Conservation (phyloP, 1,284 basidiomycete species). For the Ceratobasidium sp. region DNA sequence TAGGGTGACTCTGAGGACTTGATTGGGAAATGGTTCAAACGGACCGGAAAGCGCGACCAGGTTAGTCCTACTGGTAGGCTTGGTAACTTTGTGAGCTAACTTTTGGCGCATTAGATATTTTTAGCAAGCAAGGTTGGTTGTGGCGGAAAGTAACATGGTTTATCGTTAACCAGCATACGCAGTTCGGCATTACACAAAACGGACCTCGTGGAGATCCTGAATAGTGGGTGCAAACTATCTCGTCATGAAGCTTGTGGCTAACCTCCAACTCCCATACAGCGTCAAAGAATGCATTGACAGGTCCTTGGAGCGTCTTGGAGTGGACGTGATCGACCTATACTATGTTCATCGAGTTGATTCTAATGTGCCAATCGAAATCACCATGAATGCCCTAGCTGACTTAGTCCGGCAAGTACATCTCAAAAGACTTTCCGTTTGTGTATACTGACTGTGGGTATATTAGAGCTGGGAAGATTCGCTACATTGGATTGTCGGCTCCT, state of each 20-base stretch:
- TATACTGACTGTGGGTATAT: slow-evolving; percentile 40
- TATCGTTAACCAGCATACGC: no score
- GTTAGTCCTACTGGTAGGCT: no score
- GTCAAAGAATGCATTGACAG: no score
- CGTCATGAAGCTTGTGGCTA: no score
- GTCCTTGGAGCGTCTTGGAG: slow-evolving; percentile 54
- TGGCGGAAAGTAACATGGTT: no score
- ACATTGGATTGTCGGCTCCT: slow-evolving; percentile 69
- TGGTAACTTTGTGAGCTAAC: no score
- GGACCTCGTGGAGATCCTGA: no score
- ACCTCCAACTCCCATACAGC: no score
- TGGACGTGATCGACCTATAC: slow-evolving; percentile 52
- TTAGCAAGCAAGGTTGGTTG: slow-evolving; percentile 63
- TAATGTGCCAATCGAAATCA: slow-evolving; percentile 49
- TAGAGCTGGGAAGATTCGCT: slow-evolving; percentile 62
- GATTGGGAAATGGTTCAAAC: slow-evolving; percentile 40
- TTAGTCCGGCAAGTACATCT: slow-evolving; percentile 64
- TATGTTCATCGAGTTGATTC: slow-evolving; percentile 52
- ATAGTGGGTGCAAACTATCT: no score
- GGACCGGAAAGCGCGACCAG: slow-evolving; percentile 22
- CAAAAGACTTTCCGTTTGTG: slow-evolving; percentile 43
- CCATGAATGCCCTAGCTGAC: slow-evolving; percentile 61
- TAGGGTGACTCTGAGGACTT: slow-evolving; percentile 37
- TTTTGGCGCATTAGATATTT: no score
- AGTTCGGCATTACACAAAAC: no score